phyloP scores from a whole-genome alignment of 257 asterid genomes.

The Pogostemon cablin region DNA sequence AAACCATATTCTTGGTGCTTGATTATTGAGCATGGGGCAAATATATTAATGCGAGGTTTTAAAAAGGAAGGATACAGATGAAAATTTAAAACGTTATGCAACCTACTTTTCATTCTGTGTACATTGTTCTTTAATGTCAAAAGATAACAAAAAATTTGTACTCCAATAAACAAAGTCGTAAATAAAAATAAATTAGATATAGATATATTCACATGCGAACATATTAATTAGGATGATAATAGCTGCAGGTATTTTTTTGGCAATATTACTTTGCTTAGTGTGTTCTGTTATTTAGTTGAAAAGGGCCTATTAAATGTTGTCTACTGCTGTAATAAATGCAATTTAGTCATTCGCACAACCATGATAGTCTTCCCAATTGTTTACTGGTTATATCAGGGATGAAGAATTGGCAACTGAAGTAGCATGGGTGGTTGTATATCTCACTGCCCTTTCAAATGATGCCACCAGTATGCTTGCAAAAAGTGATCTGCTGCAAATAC shows the following conservation, averaged over 20 bases:
- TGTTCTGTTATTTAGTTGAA: background rate
- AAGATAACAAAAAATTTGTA: too few species aligned
- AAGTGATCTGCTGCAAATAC: conserved; percentile 66
- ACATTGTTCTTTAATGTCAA: too few species aligned
- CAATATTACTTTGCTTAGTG: conserved; percentile 18
- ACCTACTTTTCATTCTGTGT: too few species aligned
- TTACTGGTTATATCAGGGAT: conserved; percentile 58
- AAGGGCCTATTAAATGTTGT: conserved; percentile 11
- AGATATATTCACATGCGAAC: background rate
- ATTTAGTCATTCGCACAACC: conserved; percentile 2
- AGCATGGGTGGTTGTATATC: conserved; percentile 97
- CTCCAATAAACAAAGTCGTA: background rate
- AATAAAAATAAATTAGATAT: background rate
- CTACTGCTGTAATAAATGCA: background rate
- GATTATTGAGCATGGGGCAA: background rate
- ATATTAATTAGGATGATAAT: background rate
- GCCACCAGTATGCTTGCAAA: conserved; percentile 77
- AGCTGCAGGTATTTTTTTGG: conserved; percentile 5
- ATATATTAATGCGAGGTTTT: background rate
- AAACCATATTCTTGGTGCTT: conserved; percentile 20
- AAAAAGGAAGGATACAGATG: too few species aligned
- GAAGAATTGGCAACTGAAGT: conserved; percentile 95
- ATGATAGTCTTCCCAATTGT: conserved; percentile 28
- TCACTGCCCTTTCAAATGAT: conserved; percentile 84
- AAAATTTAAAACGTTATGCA: too few species aligned